These are phyloP conservation scores for Austroboletus festivus DNA, from an alignment of 768 basidiomycete species.

Conservation along the genomic window DNA sequence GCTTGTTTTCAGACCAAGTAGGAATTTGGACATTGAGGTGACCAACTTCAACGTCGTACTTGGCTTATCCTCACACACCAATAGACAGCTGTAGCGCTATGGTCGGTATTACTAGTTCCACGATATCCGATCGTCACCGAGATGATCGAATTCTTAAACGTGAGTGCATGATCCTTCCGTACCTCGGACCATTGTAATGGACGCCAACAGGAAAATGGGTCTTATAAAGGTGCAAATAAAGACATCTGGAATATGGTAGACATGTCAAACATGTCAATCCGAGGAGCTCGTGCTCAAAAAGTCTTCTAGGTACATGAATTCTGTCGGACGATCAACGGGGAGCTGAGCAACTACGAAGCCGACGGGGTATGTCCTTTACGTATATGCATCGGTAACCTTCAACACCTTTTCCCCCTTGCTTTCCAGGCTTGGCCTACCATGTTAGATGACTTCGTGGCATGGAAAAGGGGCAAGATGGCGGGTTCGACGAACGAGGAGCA, in stretches of 20 bases:
- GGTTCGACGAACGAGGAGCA: slow-evolving; percentile 1
- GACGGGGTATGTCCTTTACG: slow-evolving; percentile 58
- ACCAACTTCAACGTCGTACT: slow-evolving; percentile 9
- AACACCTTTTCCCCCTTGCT: neutral
- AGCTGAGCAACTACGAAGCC: slow-evolving; percentile 65
- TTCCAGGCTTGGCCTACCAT: slow-evolving; percentile 78
- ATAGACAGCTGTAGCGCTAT: slow-evolving; percentile 69
- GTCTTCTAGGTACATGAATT: slow-evolving; percentile 68
- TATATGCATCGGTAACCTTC: neutral
- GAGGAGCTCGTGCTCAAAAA: neutral
- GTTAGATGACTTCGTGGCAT: slow-evolving; percentile 72
- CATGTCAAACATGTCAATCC: neutral
- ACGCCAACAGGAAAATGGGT: slow-evolving; percentile 39
- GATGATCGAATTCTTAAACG: slow-evolving; percentile 63
- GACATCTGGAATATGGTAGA: slow-evolving; percentile 84
- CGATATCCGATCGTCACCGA: slow-evolving; percentile 65
- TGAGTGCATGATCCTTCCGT: slow-evolving; percentile 31
- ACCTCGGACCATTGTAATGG: neutral
- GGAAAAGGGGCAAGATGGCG: slow-evolving; percentile 44
- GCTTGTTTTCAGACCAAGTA: slow-evolving; percentile 47
- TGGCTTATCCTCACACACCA: neutral
- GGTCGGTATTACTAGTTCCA: slow-evolving; percentile 70
- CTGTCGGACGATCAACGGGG: slow-evolving; percentile 55
- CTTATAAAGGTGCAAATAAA: slow-evolving; percentile 77
- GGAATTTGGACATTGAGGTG: slow-evolving; percentile 83